Evolutionary conservation across 148 eudicot species (phyloP).

Genomic region (Persicaria maculosa): DNA sequence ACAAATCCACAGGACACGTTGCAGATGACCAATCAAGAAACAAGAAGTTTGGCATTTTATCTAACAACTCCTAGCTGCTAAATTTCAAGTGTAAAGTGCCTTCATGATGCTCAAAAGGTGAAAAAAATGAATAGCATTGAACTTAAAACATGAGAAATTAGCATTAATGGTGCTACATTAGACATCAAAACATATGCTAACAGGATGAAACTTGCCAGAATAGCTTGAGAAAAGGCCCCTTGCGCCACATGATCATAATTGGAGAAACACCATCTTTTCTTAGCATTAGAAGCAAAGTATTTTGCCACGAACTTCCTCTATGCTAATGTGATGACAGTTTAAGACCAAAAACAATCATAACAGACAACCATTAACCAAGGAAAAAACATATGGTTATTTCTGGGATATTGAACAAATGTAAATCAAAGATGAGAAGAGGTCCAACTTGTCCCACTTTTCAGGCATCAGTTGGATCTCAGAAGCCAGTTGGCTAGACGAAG

Average conservation of each 20-base stretch:
- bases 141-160: background rate
- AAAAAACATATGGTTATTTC: background rate
- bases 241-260: slow-evolving; percentile 18
- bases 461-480: background rate
- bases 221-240: slow-evolving; percentile 26
- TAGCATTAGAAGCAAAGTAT: slow-evolving; percentile 33
- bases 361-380: slow-evolving; percentile 2
- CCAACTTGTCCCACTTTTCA: slow-evolving; percentile 1
- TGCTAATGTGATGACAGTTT: slow-evolving; percentile 32
- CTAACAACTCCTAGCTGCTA: background rate
- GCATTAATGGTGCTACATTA: background rate
- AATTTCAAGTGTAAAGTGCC: too few species aligned
- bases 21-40: background rate
- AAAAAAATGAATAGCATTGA: background rate
- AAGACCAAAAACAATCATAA: slow-evolving; percentile 4
- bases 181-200: background rate
- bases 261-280: slow-evolving; percentile 45
- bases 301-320: slow-evolving; percentile 29
- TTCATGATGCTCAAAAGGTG: too few species aligned
- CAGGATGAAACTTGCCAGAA: slow-evolving; percentile 24
- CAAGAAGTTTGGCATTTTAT: background rate
- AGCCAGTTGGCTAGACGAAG: background rate
- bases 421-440: background rate
- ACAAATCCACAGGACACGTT: background rate
- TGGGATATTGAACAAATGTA: background rate